phyloP scores from a whole-genome alignment of 306 rosid species.

The Acacia confusa region DNA sequence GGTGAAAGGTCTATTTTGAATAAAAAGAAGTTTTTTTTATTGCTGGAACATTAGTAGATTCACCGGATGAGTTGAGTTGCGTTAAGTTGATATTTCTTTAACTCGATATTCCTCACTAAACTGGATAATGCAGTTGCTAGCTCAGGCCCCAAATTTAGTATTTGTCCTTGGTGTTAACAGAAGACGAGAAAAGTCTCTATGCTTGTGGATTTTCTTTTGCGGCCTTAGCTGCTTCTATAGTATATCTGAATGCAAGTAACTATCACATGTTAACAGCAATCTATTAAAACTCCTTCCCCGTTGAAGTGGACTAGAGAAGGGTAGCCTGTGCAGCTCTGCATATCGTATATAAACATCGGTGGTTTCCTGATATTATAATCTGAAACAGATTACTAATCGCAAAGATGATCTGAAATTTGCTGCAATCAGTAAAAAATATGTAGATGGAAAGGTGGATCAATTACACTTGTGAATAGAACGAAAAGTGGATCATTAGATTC shows the following conservation, averaged over 20 bases:
- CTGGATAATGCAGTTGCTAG: slow-evolving; percentile 17
- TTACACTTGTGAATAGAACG: neutral
- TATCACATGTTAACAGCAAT: neutral
- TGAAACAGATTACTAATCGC: neutral
- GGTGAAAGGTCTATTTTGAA: slow-evolving; percentile 13
- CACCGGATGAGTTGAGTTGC: neutral
- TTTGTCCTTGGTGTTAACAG: slow-evolving; percentile 17
- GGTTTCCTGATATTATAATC: neutral
- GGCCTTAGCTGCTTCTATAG: neutral
- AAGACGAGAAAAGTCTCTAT: neutral
- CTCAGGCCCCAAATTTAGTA: neutral
- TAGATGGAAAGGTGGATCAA: neutral
- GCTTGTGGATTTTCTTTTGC: neutral
- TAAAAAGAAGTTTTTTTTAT: neutral
- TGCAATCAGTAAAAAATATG: neutral
- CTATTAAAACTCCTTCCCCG: neutral
- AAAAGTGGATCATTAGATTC: neutral
- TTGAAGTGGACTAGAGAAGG: neutral
- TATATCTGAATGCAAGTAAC: neutral
- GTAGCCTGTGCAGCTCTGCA: slow-evolving; percentile 6
- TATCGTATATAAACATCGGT: neutral
- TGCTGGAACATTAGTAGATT: neutral
- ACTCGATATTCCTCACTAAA: neutral
- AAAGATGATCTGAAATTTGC: neutral
- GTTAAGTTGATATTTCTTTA: neutral